These are phyloP conservation scores for Nothophytophthora sp. DNA, from an alignment of 352 stramenopile genomes.

Conservation along the genomic window DNA sequence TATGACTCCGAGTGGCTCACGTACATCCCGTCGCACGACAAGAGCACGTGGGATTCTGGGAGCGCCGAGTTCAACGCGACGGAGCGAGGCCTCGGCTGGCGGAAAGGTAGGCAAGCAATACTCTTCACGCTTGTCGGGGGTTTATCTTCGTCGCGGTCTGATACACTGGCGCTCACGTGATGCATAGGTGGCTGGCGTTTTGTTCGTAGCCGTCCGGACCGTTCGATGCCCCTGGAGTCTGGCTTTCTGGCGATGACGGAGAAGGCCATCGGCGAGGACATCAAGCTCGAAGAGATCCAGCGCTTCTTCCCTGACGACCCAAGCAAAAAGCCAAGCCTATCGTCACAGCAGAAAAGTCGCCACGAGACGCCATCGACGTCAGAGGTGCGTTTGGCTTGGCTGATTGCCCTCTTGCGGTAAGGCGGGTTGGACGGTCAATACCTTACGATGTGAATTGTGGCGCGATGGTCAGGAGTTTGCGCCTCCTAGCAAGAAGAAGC, in stretches of 20 bases:
- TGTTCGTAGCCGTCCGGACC: constrained; percentile 63
- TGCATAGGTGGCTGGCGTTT: constrained; percentile 83
- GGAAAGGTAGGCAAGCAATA: constrained; percentile 61
- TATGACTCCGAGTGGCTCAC: constrained; percentile 84
- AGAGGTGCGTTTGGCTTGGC: constrained; percentile 37
- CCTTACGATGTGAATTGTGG: background rate
- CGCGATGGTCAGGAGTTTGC: constrained; percentile 45
- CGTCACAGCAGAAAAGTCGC: constrained; percentile 35
- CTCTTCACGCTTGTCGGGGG: too few relatives aligned
- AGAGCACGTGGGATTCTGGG: constrained; percentile 72
- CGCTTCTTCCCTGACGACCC: constrained; percentile 72
- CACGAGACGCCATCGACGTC: constrained; percentile 32
- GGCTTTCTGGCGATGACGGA: constrained; percentile 60
- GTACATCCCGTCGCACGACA: constrained; percentile 85
- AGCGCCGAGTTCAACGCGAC: constrained; percentile 68
- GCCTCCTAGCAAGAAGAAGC: constrained; percentile 70
- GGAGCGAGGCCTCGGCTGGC: constrained; percentile 69
- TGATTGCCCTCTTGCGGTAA: background rate
- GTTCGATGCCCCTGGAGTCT: constrained; percentile 66
- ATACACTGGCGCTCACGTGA: too few relatives aligned
- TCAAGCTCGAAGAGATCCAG: constrained; percentile 84
- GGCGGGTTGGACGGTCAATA: background rate
- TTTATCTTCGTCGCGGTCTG: background rate
- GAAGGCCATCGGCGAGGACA: constrained; percentile 74
- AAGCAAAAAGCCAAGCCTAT: constrained; percentile 48